Conservation (phyloP, 2,329 filamentous ascomycete species). For the Stagonosporopsis rhizophila region DNA sequence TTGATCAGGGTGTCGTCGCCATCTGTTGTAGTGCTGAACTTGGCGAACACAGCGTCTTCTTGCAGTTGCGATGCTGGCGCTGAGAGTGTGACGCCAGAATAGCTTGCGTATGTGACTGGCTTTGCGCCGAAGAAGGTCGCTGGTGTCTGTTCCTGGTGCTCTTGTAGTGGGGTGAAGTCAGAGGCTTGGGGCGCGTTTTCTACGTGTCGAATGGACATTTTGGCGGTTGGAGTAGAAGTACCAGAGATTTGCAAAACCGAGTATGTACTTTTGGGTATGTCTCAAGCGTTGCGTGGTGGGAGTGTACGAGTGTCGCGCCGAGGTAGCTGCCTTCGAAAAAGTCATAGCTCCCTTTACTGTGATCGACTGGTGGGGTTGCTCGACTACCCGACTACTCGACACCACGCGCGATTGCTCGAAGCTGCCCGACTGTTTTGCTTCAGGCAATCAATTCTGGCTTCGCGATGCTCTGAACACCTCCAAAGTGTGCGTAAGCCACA, state of each 20-base stretch:
- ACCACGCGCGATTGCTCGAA: constrained; percentile 6
- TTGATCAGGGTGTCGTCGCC: constrained; percentile 42
- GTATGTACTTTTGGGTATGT: neutral
- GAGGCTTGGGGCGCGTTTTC: constrained; percentile 62
- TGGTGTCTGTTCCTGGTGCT: constrained; percentile 77
- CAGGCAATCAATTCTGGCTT: neutral
- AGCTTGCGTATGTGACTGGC: constrained; percentile 73
- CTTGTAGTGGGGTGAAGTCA: constrained; percentile 69
- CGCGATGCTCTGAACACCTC: constrained; percentile 31
- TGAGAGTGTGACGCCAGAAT: constrained; percentile 64
- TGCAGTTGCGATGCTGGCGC: constrained; percentile 63
- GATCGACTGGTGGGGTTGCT: constrained; percentile 11
- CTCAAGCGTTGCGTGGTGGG: neutral
- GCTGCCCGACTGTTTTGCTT: neutral
- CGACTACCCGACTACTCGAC: neutral
- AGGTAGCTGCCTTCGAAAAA: constrained; percentile 28
- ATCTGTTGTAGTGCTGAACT: constrained; percentile 49
- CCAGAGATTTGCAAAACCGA: neutral
- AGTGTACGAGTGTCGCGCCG: neutral
- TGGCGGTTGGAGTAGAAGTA: neutral
- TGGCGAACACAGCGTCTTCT: constrained; percentile 54
- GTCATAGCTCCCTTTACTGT: constrained; percentile 28
- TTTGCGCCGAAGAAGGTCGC: constrained; percentile 74
- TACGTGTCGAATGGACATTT: constrained; percentile 59
- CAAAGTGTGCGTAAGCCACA: constrained; percentile 6